A percentile compares a stretch with the other conserved stretches of the same genome.
phyloP scores from a whole-genome alignment of 2,329 filamentous ascomycete genomes.

The Dactylonectria macrodidyma region DNA sequence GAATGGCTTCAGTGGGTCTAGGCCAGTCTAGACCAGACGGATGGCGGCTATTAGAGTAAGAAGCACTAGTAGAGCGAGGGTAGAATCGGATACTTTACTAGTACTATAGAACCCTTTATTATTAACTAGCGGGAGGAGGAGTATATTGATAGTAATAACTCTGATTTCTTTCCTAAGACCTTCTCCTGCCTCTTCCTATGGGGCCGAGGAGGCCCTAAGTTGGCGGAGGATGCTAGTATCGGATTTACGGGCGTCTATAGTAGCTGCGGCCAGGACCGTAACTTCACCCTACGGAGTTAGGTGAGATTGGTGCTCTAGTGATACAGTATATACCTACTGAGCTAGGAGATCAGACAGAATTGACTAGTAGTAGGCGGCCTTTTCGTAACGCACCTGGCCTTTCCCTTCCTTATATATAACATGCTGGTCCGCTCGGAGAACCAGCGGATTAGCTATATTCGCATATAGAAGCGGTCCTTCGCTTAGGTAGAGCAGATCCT shows the following conservation, averaged over 20 bases:
- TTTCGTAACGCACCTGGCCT: background rate
- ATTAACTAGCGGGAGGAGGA: background rate
- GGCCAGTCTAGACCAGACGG: too few species aligned
- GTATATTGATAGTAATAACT: background rate
- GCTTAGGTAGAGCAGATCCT: background rate
- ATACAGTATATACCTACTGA: background rate
- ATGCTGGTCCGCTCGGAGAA: background rate
- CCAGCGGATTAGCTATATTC: background rate
- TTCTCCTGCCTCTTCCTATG: background rate
- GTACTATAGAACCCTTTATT: background rate
- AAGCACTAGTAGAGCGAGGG: too few species aligned
- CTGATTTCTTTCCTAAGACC: background rate
- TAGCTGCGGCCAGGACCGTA: background rate
- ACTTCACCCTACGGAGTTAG: background rate
- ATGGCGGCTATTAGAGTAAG: too few species aligned
- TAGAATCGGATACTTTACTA: background rate
- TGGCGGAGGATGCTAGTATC: background rate
- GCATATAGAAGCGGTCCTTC: background rate
- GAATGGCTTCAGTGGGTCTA: too few species aligned
- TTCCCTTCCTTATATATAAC: background rate
- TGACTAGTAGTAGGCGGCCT: background rate
- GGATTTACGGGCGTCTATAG: background rate
- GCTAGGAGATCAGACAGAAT: background rate
- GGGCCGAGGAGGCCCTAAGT: background rate
- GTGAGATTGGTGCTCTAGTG: background rate